Evolutionary conservation across 1,139 yeast genomes (phyloP).

Genomic region (Fermentozyma sake): DNA sequence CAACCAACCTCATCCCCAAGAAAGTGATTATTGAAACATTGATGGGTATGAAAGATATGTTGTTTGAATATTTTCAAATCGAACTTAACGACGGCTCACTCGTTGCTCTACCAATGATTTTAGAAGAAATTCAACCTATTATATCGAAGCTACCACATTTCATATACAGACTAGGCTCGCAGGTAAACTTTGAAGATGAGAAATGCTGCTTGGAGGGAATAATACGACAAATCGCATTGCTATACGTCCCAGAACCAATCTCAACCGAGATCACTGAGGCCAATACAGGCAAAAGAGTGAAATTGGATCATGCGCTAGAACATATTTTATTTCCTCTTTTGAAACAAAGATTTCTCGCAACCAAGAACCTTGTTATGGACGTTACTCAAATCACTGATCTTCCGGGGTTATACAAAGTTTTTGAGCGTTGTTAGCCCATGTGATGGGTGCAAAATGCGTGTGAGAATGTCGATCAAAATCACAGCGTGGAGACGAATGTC

Average conservation of each 20-base stretch:
- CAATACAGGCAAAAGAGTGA: constrained; percentile 8
- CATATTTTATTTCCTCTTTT: constrained; percentile 62
- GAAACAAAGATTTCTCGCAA: constrained; percentile 62
- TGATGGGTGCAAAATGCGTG: no score
- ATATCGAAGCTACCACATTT: constrained; percentile 64
- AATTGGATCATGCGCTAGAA: constrained; percentile 42
- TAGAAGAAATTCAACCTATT: constrained; percentile 61
- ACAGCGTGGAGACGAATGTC: no score
- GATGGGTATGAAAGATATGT: constrained; percentile 65
- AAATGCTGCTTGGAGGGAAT: constrained; percentile 62
- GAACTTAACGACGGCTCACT: constrained; percentile 35
- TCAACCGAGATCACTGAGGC: neutral
- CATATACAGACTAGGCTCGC: constrained; percentile 54
- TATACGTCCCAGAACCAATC: constrained; percentile 65
- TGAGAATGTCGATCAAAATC: no score
- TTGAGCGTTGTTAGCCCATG: constrained; percentile 73
- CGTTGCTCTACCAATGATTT: constrained; percentile 58
- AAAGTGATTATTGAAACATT: constrained; percentile 23
- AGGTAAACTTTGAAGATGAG: constrained; percentile 65
- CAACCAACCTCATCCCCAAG: constrained; percentile 16
- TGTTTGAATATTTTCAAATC: constrained; percentile 70
- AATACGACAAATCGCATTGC: constrained; percentile 61
- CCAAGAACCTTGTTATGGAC: constrained; percentile 46
- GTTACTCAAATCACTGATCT: constrained; percentile 84
- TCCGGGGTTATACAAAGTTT: constrained; percentile 86